A percentile compares a stretch with the other conserved stretches of the same genome.
phyloP scores from a whole-genome alignment of 2,329 filamentous ascomycete species.

The Chaetomiaceae sp. region DNA sequence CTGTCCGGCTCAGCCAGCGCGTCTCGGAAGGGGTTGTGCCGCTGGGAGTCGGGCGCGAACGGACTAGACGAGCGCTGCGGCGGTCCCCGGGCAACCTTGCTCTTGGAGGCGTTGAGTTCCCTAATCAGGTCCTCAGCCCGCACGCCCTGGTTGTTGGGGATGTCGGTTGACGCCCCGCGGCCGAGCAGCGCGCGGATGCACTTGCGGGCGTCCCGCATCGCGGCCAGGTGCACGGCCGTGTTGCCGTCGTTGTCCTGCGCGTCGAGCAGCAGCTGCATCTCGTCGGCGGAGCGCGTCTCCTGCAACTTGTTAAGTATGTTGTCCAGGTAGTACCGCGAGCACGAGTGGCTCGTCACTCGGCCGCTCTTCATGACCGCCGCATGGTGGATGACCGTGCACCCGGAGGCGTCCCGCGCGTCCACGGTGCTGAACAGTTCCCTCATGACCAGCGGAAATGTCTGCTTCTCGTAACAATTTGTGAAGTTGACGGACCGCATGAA shows the following conservation, averaged over 20 bases:
- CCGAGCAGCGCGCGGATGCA: conserved; percentile 76
- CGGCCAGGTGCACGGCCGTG: conserved; percentile 71
- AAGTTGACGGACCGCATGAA: conserved; percentile 93
- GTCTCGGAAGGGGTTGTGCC: conserved; percentile 50
- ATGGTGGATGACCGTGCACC: conserved; percentile 89
- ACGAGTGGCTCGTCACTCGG: conserved; percentile 76
- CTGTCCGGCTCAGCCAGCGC: conserved; percentile 39
- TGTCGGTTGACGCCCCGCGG: conserved; percentile 76
- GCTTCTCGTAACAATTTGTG: conserved; percentile 93
- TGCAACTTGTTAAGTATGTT: conserved; percentile 82
- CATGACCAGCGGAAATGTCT: conserved; percentile 80
- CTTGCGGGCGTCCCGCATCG: conserved; percentile 81
- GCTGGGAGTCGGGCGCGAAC: conserved; percentile 59
- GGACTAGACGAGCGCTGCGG: conserved; percentile 73
- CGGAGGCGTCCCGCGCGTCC: conserved; percentile 70
- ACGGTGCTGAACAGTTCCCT: conserved; percentile 80
- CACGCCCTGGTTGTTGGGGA: conserved; percentile 75
- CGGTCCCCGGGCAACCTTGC: conserved; percentile 53
- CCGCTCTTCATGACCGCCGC: conserved; percentile 84
- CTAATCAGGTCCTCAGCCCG: conserved; percentile 82
- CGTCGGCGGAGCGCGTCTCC: conserved; percentile 69
- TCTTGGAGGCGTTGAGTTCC: conserved; percentile 62
- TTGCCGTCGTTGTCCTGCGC: conserved; percentile 82
- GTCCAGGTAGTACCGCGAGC: conserved; percentile 90
- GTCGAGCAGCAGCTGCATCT: conserved; percentile 75